phyloP scores from a whole-genome alignment of 73 alveolate genomes.

The Urostyla sp. region DNA sequence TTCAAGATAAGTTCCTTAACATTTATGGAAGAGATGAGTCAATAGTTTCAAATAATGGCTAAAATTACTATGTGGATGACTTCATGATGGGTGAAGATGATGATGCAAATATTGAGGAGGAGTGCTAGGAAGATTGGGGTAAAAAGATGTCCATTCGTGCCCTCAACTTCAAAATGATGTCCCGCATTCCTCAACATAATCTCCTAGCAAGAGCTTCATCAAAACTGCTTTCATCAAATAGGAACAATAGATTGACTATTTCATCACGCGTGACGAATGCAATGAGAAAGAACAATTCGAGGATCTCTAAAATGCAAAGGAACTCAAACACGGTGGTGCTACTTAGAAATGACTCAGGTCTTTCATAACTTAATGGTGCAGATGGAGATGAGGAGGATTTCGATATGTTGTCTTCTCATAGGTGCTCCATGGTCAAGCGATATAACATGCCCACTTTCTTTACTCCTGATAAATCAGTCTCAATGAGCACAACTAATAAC shows the following conservation, averaged over 20 bases:
- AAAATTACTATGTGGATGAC: too few species aligned
- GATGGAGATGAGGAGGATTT: slow-evolving; percentile 42
- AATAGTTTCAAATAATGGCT: too few species aligned
- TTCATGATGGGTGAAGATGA: slow-evolving; percentile 31
- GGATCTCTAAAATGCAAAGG: slow-evolving; percentile 12
- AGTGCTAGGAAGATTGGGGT: slow-evolving; percentile 8
- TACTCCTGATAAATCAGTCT: slow-evolving; percentile 29
- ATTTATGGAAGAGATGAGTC: too few species aligned
- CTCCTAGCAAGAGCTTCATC: slow-evolving; percentile 29
- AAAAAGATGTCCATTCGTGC: slow-evolving; percentile 22
- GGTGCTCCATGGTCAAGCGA: slow-evolving; percentile 46
- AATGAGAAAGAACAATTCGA: slow-evolving; percentile 5
- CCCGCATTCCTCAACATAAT: neutral
- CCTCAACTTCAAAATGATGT: slow-evolving; percentile 39
- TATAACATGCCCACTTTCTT: slow-evolving; percentile 57
- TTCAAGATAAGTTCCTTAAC: too few species aligned
- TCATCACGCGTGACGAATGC: slow-evolving; percentile 3
- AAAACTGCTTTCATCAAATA: neutral
- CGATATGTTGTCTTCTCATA: slow-evolving; percentile 19
- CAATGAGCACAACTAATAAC: neutral
- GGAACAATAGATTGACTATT: slow-evolving; percentile 27
- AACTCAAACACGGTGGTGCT: neutral
- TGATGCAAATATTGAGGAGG: slow-evolving; percentile 9
- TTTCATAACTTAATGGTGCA: slow-evolving; percentile 10
- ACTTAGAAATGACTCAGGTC: slow-evolving; percentile 28